These are phyloP conservation scores for Graphiopsis chlorocephala DNA, from an alignment of 2,329 filamentous ascomycete species.

Conservation along the genomic window DNA sequence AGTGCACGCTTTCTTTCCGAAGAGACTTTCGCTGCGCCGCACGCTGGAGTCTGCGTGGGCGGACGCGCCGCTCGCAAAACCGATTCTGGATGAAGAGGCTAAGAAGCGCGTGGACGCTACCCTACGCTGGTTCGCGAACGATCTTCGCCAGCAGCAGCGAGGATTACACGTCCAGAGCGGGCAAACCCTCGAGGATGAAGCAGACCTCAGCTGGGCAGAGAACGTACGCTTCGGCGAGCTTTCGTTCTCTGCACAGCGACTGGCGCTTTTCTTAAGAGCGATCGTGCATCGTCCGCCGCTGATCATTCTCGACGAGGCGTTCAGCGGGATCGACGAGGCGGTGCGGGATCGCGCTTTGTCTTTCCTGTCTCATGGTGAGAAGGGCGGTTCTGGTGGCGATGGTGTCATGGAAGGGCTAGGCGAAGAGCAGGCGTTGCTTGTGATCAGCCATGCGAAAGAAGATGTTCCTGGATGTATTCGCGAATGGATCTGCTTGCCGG, in stretches of 20 bases:
- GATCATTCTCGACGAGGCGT: slow-evolving; percentile 51
- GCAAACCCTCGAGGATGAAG: slow-evolving; percentile 15
- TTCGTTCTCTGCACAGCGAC: slow-evolving; percentile 77
- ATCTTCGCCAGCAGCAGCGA: slow-evolving; percentile 60
- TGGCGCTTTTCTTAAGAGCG: slow-evolving; percentile 71
- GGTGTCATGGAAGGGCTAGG: slow-evolving; percentile 62
- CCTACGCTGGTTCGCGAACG: slow-evolving; percentile 72
- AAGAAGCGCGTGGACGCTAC: slow-evolving; percentile 63
- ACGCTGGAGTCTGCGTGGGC: slow-evolving; percentile 85
- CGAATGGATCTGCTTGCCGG: slow-evolving; percentile 83
- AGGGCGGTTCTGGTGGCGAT: slow-evolving; percentile 22
- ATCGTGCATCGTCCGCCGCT: slow-evolving; percentile 47
- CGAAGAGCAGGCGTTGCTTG: slow-evolving; percentile 76
- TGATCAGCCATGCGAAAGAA: slow-evolving; percentile 85
- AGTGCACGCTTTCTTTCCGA: slow-evolving; percentile 89
- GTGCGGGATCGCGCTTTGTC: slow-evolving; percentile 83
- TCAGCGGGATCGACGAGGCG: slow-evolving; percentile 50
- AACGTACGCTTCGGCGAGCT: slow-evolving; percentile 68
- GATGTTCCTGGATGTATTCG: slow-evolving; percentile 82
- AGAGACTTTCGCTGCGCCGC: slow-evolving; percentile 67
- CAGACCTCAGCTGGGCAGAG: slow-evolving; percentile 61
- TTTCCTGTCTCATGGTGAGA: slow-evolving; percentile 62
- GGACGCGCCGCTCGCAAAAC: slow-evolving; percentile 74
- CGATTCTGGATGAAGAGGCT: slow-evolving; percentile 60
- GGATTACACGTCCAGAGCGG: background rate